Evolutionary conservation across 495 filamentous ascomycete genomes (phyloP).

Genomic region (Lineolata rhizophorae): DNA sequence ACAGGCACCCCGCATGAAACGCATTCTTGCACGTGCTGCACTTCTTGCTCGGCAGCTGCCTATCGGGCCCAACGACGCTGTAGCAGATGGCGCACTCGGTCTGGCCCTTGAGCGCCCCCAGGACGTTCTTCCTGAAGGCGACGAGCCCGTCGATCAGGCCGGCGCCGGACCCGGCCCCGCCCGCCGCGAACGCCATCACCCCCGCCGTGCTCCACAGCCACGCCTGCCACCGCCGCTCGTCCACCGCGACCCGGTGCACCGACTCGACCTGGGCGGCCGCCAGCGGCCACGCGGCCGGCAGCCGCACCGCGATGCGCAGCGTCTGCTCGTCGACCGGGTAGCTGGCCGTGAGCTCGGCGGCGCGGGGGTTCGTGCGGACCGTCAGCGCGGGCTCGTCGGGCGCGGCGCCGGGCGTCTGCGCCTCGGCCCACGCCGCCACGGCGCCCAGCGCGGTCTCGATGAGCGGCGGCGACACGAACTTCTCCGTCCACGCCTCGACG

Average conservation of each 20-base stretch:
- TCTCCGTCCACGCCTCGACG: slow-evolving; percentile 62
- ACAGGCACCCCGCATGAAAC: slow-evolving; percentile 78
- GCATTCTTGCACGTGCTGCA: slow-evolving; percentile 87
- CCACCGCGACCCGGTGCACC: slow-evolving; percentile 59
- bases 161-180: slow-evolving; percentile 46
- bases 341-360: slow-evolving; percentile 53
- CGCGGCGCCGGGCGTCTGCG: slow-evolving; percentile 12
- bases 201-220: slow-evolving; percentile 76
- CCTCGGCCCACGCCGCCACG: slow-evolving; percentile 43
- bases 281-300: slow-evolving; percentile 66
- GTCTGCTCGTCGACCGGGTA: slow-evolving; percentile 78
- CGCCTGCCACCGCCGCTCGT: slow-evolving; percentile 71
- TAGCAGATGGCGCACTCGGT: slow-evolving; percentile 96
- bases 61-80: slow-evolving; percentile 58
- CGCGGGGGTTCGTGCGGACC: slow-evolving; percentile 41
- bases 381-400: slow-evolving; percentile 42
- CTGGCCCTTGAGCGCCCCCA: slow-evolving; percentile 73
- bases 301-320: slow-evolving; percentile 51
- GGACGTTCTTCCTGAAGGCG: slow-evolving; percentile 64
- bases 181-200: slow-evolving; percentile 72
- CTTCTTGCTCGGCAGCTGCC: slow-evolving; percentile 69
- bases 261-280: slow-evolving; percentile 45
- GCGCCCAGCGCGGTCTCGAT: slow-evolving; percentile 47
- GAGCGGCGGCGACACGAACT: slow-evolving; percentile 56
- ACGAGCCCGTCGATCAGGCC: slow-evolving; percentile 65